Evolutionary conservation across 768 basidiomycete genomes (phyloP), one percentile per base, ranked within the genome.

Genomic region (Ramaria rubella): DNA sequence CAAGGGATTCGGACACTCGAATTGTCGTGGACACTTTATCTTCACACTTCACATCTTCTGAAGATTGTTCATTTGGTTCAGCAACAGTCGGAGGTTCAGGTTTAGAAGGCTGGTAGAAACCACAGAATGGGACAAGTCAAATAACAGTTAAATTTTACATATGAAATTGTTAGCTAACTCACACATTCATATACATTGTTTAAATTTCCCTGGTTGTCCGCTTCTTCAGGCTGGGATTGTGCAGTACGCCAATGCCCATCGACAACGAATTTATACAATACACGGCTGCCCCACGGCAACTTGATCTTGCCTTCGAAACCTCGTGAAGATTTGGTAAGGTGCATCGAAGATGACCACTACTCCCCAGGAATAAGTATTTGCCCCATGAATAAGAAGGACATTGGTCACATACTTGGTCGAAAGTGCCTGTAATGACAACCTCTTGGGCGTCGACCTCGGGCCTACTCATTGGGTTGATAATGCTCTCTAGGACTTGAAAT

Each of bases 241-340:
- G 75, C 74, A 46, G 76, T 74, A 48, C 72, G 62, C 88, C 87
- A 91, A 58, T 69, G 63, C 33, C 82, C 84, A 65, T 92, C 90
- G 52, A 91, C 87, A 66, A 90, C 73, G 66, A 82, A 92, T 70
- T 92, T 92, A 80, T 86, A 92, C 6, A 72, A 64, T 56, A 87
- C 71, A 63, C 81, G 85, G 49, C 78, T 65, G 46, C 74, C 80
- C 80, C 80, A 88, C 1, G 85, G 83, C 29, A 90, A 72, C 49
- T 70, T 65, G 23, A 79, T 71, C 4, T 69, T 73, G 21, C 76
- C 81, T 52, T 74, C 71, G 68, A 88, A 91, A 50, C 82, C 83
- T 27, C 70, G 64, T 17, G 75, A 69, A 19, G 73, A 75, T 65
- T 77, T 83, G 24, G 71, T 70, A 58, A 89, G 80, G 57, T 69